Conservation (phyloP, 106 monocot species). For the Dioscorea dumetorum region DNA sequence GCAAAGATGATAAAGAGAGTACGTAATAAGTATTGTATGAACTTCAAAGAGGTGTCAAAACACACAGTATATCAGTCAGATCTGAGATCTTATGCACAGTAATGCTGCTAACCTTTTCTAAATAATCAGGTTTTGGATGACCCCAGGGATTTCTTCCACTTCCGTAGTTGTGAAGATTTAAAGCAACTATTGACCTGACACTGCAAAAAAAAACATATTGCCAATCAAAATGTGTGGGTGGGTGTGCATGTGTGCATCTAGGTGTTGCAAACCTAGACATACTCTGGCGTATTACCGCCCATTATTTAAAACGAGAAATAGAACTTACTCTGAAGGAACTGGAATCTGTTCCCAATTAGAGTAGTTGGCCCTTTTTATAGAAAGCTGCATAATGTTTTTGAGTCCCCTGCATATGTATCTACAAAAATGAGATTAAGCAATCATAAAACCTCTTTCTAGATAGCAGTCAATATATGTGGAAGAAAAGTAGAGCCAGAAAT, state of each 20-base stretch:
- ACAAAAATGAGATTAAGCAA: too few species aligned
- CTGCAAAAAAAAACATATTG: constrained; percentile 36
- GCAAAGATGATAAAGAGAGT: too few species aligned
- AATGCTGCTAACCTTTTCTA: constrained; percentile 73
- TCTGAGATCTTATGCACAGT: not conserved
- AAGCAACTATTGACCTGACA: constrained; percentile 75
- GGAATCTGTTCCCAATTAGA: constrained; percentile 74
- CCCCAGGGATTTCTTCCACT: constrained; percentile 98
- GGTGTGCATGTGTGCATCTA: not conserved
- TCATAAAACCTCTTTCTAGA: too few species aligned
- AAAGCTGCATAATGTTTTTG: constrained; percentile 59
- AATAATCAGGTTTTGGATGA: constrained; percentile 70
- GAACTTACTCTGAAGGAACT: constrained; percentile 57
- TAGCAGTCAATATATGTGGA: too few species aligned
- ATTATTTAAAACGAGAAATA: not conserved
- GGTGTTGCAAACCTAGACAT: too few species aligned
- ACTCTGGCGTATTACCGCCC: too few species aligned
- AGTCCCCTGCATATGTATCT: constrained; percentile 54
- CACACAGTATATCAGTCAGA: not conserved
- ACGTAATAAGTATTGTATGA: too few species aligned
- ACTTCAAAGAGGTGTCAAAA: too few species aligned
- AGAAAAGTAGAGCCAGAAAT: too few species aligned
- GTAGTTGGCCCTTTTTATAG: constrained; percentile 50
- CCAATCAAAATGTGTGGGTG: not conserved
- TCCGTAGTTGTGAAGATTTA: constrained; percentile 93